These are phyloP conservation scores for Phytophthora aleatoria DNA, from an alignment of 352 stramenopile species.

Conservation along the genomic window DNA sequence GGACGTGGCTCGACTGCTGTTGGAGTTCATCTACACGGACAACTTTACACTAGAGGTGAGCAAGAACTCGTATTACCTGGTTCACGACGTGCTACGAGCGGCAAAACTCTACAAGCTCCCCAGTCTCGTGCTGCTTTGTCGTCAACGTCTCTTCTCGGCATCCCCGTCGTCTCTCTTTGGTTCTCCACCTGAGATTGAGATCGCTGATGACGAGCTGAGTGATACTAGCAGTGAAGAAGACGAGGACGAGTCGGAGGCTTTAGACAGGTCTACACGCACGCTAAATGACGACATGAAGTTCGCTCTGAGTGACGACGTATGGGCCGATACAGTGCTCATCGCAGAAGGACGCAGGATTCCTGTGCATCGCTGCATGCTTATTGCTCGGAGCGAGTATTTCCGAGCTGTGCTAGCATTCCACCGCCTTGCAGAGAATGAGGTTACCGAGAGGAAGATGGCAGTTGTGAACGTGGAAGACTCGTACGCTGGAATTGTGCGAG, in stretches of 20 bases:
- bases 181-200: not conserved
- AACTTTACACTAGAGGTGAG: constrained; percentile 52
- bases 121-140: constrained; percentile 48
- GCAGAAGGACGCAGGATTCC: constrained; percentile 48
- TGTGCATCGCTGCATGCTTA: constrained; percentile 67
- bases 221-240: constrained; percentile 13
- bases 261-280: constrained; percentile 6
- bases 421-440: not conserved
- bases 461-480: constrained; percentile 65
- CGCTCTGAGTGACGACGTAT: constrained; percentile 50
- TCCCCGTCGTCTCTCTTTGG: constrained; percentile 22
- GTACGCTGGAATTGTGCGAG: constrained; percentile 47
- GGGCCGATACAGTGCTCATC: constrained; percentile 58
- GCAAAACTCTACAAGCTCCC: constrained; percentile 49
- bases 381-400: constrained; percentile 75
- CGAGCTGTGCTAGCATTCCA: constrained; percentile 55
- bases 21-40: constrained; percentile 83
- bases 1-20: constrained; percentile 56
- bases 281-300: constrained; percentile 55
- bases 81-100: constrained; percentile 64
- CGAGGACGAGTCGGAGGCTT: not conserved
- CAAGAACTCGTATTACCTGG: constrained; percentile 46
- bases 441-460: not conserved
- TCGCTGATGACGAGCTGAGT: constrained; percentile 15
- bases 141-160: constrained; percentile 29